Conservation (phyloP, 768 basidiomycete species). For the Gautieria morchelliformis region DNA sequence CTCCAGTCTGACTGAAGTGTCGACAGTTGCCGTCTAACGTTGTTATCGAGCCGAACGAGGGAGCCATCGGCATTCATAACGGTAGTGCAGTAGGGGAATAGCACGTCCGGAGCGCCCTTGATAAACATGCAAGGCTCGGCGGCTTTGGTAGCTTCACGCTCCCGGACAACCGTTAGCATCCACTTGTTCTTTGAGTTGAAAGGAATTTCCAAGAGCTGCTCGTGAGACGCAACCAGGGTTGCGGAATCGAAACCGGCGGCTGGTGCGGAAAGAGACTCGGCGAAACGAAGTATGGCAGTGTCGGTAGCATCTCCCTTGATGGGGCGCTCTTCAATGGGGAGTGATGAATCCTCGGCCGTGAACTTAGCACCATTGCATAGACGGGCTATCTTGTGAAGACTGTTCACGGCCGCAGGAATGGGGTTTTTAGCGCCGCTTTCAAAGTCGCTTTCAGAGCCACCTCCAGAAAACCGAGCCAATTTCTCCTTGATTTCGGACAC, state of each 20-base stretch:
- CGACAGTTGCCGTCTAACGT: constrained; percentile 5
- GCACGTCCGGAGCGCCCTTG: constrained; percentile 54
- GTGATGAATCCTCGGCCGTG: constrained; percentile 20
- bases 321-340: constrained; percentile 23
- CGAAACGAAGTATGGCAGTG: constrained; percentile 42
- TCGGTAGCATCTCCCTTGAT: constrained; percentile 44
- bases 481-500: not conserved
- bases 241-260: constrained; percentile 16
- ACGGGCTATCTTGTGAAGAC: constrained; percentile 32
- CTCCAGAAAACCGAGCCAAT: too few species aligned
- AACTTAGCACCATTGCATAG: constrained; percentile 53
- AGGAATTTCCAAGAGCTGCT: constrained; percentile 27
- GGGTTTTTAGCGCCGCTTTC: not conserved
- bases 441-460: too few species aligned
- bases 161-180: constrained; percentile 39
- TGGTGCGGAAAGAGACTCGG: constrained; percentile 23
- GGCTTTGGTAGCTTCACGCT: constrained; percentile 11
- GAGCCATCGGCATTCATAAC: constrained; percentile 25
- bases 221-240: constrained; percentile 15
- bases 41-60: constrained; percentile 12
- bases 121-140: constrained; percentile 28
- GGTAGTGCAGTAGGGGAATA: constrained; percentile 31
- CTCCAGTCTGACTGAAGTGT: constrained; percentile 27
- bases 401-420: constrained; percentile 17
- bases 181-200: constrained; percentile 49